Evolutionary conservation across 1,284 basidiomycete genomes (phyloP), one percentile per base, ranked within the genome.

Genomic region (Irpex lacteus): DNA sequence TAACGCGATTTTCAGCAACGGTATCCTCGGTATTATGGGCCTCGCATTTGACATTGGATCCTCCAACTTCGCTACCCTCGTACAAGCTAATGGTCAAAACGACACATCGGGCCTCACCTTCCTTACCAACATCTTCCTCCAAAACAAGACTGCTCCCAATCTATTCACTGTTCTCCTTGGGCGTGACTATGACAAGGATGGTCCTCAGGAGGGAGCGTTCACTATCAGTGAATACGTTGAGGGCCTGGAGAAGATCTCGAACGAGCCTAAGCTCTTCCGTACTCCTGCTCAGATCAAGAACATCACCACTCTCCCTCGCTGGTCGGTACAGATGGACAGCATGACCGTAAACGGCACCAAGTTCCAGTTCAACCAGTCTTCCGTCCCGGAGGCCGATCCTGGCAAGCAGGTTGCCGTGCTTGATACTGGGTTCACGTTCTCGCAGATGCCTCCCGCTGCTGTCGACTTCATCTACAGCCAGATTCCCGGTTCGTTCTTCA

Each of bases 281-380:
- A 69, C 82, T 89, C 58, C 83, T 87, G 67, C 70, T 81, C 81
- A 56, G 86, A 79, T 63, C 59, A 19, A 18, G 75, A 77, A 65
- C 72, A 85, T 55, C 70, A 85, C 61, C 52, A 71, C 68, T 66
- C 70, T 75, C 82, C 89, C 71, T 19, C 68, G 73, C 21, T 76
- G 74, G 75, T 70, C 69, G 21, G 65, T 73, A 7, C 60, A 70
- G 15, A 64, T 76, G 60, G 75, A 75, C 66, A 66, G 67, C 44
- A 70, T 76, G 69, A 65, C 63, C 7, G 66, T 76, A 56, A 73
- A 75, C 67, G 73, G 73, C 38, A 52, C 70, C 63, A 44, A 60
- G 44, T 73, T 73, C 67, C 6, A 66, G 58, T 72, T 75, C 67
- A 73, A 73, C 61, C 36, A 66, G 64, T 73, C 75, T 19, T 62